Evolutionary conservation across 345 rosid species (phyloP).

Genomic region (Erodium maritimum): DNA sequence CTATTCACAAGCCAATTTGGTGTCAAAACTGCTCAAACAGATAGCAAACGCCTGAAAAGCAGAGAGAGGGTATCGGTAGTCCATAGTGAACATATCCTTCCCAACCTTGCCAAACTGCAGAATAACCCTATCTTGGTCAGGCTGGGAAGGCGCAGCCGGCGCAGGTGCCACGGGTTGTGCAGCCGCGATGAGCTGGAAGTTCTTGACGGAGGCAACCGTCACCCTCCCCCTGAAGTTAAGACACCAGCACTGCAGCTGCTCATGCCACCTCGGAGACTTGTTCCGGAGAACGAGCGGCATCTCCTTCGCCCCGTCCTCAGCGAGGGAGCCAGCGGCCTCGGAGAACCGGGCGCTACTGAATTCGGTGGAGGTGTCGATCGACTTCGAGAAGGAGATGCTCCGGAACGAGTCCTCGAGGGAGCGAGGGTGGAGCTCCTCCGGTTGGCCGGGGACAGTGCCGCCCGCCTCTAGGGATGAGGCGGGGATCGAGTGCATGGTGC

Average conservation of each 20-base stretch:
- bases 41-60: constrained; percentile 97
- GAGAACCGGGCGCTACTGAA: constrained; percentile 37
- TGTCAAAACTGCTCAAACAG: constrained; percentile 98
- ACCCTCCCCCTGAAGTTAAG: constrained; percentile 14
- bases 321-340: constrained; percentile 22
- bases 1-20: constrained; percentile 81
- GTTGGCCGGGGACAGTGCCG: constrained; percentile 36
- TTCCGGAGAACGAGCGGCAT: constrained; percentile 26
- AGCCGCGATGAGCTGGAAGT: constrained; percentile 41
- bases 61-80: constrained; percentile 84
- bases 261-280: constrained; percentile 49
- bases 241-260: constrained; percentile 49
- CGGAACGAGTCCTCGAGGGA: constrained; percentile 44
- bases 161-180: constrained; percentile 20
- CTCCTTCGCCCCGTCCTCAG: constrained; percentile 12
- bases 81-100: constrained; percentile 98
- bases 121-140: constrained; percentile 73
- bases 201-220: constrained; percentile 44
- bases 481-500: constrained; percentile 38
- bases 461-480: constrained; percentile 30
- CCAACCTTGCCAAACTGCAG: constrained; percentile 96
- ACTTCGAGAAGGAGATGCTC: constrained; percentile 37
- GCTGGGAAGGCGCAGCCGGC: constrained; percentile 1
- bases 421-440: constrained; percentile 26
- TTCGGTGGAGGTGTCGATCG: constrained; percentile 30